Percentiles rank a stretch among this genome's conserved stretches.
phyloP scores from a whole-genome alignment of 2,329 filamentous ascomycete genomes.

The Claviceps digitariae region DNA sequence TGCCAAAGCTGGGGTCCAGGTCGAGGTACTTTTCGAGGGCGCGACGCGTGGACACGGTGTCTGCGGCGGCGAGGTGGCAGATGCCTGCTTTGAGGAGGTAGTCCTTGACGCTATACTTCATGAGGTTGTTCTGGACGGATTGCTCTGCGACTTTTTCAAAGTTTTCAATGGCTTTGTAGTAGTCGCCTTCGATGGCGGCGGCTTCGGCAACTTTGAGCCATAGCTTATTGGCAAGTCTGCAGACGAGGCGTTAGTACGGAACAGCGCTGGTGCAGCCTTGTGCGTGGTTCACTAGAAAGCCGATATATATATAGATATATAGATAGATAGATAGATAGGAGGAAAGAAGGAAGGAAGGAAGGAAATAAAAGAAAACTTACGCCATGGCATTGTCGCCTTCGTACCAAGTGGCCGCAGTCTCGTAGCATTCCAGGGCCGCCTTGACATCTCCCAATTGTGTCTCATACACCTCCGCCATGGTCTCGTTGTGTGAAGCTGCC shows the following conservation, averaged over 20 bases:
- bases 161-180: slow-evolving; percentile 66
- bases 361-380: slow-evolving; percentile 29
- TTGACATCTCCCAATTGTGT: slow-evolving; percentile 65
- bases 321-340: not conserved
- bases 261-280: not conserved
- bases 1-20: slow-evolving; percentile 61
- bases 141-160: slow-evolving; percentile 74
- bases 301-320: not conserved
- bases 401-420: slow-evolving; percentile 79
- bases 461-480: slow-evolving; percentile 76
- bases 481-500: slow-evolving; percentile 83
- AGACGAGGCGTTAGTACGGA: not conserved
- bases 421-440: slow-evolving; percentile 69
- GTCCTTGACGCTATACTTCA: slow-evolving; percentile 90
- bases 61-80: slow-evolving; percentile 63
- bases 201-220: slow-evolving; percentile 88
- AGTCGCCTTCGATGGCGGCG: slow-evolving; percentile 67
- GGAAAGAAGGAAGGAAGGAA: not conserved
- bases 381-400: slow-evolving; percentile 74
- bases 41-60: slow-evolving; percentile 64
- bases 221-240: slow-evolving; percentile 78
- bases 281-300: no score
- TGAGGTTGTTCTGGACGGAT: slow-evolving; percentile 77
- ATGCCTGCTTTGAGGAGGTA: slow-evolving; percentile 91
- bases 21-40: slow-evolving; percentile 75